These are phyloP conservation scores for Exophiala alcalophila DNA, from an alignment of 2,329 filamentous ascomycete species.

Conservation along the genomic window DNA sequence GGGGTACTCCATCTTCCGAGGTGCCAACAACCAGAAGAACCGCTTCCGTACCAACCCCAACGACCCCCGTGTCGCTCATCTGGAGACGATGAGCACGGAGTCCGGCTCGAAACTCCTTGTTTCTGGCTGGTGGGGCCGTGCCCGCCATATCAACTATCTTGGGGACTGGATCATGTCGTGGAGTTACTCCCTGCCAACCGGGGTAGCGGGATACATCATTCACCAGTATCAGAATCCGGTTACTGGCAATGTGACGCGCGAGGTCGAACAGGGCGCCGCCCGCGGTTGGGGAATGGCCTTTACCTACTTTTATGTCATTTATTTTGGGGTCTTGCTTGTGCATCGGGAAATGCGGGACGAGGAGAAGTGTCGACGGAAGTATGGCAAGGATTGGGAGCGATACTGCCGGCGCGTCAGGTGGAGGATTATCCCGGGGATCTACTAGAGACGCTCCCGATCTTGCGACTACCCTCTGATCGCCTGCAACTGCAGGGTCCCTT, in stretches of 20 bases:
- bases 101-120: conserved; percentile 76
- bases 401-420: conserved; percentile 81
- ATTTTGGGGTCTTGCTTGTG: conserved; percentile 81
- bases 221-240: conserved; percentile 47
- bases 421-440: conserved; percentile 66
- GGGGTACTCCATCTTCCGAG: conserved; percentile 90
- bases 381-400: conserved; percentile 85
- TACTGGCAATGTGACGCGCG: conserved; percentile 58
- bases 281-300: conserved; percentile 81
- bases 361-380: conserved; percentile 86
- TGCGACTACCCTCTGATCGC: too few species aligned
- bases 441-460: too few species aligned
- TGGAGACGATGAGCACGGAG: conserved; percentile 82
- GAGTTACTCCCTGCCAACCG: conserved; percentile 85
- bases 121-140: conserved; percentile 89
- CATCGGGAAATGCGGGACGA: conserved; percentile 87
- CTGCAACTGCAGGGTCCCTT: too few species aligned
- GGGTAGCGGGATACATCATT: conserved; percentile 76
- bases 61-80: conserved; percentile 73
- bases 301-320: conserved; percentile 92
- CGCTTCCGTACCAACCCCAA: conserved; percentile 82
- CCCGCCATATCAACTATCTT: conserved; percentile 92
- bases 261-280: conserved; percentile 68
- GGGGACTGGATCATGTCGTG: conserved; percentile 94
- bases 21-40: conserved; percentile 95